These are phyloP conservation scores for Secale cereale DNA, from an alignment of 176 grass and related monocot species.

Conservation along the genomic window DNA sequence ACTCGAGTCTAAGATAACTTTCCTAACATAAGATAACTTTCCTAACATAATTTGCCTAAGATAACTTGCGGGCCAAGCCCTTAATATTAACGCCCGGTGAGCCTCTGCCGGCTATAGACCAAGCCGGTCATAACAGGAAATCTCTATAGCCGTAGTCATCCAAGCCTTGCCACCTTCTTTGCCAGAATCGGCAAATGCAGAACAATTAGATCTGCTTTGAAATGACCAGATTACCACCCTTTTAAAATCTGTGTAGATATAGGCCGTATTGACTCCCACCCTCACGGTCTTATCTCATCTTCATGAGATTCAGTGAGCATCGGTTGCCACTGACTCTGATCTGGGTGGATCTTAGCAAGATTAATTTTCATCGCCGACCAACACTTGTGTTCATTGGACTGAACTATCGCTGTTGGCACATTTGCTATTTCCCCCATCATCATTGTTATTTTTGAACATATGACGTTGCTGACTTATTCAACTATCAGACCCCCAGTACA, in stretches of 20 bases:
- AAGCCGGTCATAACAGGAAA: too few species aligned
- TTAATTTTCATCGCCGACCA: neutral
- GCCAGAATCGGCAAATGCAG: neutral
- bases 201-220: neutral
- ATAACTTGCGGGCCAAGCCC: too few species aligned
- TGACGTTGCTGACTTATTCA: neutral
- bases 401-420: neutral
- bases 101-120: too few species aligned
- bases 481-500: neutral
- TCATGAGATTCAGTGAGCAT: neutral
- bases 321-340: neutral
- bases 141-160: neutral
- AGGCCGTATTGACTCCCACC: neutral
- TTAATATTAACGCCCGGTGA: too few species aligned
- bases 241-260: neutral
- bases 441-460: neutral
- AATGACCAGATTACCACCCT: neutral
- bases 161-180: neutral
- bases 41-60: too few species aligned
- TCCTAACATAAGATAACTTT: too few species aligned
- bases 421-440: neutral
- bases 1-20: too few species aligned
- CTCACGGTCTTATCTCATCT: neutral
- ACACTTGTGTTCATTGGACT: neutral
- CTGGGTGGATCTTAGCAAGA: neutral